Percentiles rank a stretch among this genome's conserved stretches.
These are phyloP conservation scores for Triticum monococcum DNA, from an alignment of 176 grass and related monocot species.

Conservation along the genomic window DNA sequence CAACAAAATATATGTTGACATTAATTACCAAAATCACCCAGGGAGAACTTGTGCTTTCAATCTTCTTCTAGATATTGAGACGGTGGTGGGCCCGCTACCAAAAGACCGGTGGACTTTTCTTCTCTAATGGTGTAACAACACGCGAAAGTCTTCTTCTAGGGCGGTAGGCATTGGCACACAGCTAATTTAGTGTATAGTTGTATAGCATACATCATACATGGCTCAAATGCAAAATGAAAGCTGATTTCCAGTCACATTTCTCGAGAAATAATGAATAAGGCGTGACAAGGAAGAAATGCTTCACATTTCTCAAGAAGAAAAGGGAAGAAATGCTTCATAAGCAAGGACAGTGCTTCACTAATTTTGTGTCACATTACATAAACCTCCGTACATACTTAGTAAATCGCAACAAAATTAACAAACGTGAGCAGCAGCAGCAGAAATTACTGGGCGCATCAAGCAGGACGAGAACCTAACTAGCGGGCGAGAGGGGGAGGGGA, in stretches of 20 bases:
- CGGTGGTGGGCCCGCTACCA: no score
- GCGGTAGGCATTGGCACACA: not conserved
- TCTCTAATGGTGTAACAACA: no score
- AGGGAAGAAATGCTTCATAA: no score
- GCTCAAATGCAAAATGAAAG: conserved; percentile 26
- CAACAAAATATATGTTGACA: no score
- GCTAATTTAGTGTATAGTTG: conserved; percentile 8
- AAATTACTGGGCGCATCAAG: not conserved
- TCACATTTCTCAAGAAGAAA: not conserved
- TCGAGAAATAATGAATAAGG: not conserved
- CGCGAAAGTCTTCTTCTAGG: no score
- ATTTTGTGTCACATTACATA: not conserved
- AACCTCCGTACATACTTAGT: not conserved
- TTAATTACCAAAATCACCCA: no score
- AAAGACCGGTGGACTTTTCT: no score
- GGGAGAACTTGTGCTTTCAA: no score
- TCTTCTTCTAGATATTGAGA: no score
- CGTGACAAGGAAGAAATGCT: not conserved
- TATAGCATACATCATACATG: conserved; percentile 28
- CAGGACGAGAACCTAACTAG: no score
- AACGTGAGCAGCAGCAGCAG: not conserved
- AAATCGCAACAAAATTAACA: not conserved
- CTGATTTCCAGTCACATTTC: not conserved
- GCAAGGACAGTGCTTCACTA: not conserved
- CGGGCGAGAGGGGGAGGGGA: no score